Conservation (phyloP, 1,284 basidiomycete genomes). For the Mycosarcoma maydis region DNA sequence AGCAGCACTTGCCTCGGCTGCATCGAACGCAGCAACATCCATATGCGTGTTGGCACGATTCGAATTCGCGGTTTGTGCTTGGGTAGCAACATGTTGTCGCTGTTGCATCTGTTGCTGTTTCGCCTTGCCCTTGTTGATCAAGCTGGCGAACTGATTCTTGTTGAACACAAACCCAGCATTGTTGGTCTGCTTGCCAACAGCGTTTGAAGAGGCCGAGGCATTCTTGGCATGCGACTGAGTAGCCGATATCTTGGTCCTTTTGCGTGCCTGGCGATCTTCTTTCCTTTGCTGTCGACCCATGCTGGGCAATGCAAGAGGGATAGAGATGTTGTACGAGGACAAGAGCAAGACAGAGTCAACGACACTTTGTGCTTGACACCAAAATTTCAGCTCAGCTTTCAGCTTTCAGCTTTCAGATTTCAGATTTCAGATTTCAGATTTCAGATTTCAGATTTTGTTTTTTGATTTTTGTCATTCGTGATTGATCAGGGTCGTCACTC, state of each 20-base stretch:
- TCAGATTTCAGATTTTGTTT: too few relatives aligned
- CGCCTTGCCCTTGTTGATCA: constrained; percentile 42
- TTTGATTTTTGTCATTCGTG: too few relatives aligned
- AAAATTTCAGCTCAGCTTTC: too few relatives aligned
- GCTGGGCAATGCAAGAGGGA: neutral
- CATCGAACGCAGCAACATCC: constrained; percentile 7
- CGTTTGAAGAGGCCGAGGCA: constrained; percentile 3
- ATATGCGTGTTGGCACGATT: neutral
- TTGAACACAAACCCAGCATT: constrained; percentile 42
- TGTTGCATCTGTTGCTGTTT: constrained; percentile 29
- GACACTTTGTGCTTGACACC: too few relatives aligned
- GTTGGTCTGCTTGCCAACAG: constrained; percentile 28
- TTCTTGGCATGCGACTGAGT: constrained; percentile 20
- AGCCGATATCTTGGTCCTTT: constrained; percentile 35
- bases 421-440: too few relatives aligned
- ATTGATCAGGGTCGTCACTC: too few relatives aligned
- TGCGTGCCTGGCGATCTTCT: constrained; percentile 41
- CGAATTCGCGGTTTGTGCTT: neutral
- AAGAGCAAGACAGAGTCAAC: neutral
- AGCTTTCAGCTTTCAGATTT: neutral
- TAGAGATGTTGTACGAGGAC: constrained; percentile 1
- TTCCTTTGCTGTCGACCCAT: constrained; percentile 39
- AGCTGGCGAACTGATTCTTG: constrained; percentile 37
- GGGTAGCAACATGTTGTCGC: constrained; percentile 20
- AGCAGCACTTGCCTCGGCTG: constrained; percentile 4